Base-by-base conservation (phyloP, 1,284 basidiomycete genomes). In the Melanopsichium pennsylvanicum region DNA sequence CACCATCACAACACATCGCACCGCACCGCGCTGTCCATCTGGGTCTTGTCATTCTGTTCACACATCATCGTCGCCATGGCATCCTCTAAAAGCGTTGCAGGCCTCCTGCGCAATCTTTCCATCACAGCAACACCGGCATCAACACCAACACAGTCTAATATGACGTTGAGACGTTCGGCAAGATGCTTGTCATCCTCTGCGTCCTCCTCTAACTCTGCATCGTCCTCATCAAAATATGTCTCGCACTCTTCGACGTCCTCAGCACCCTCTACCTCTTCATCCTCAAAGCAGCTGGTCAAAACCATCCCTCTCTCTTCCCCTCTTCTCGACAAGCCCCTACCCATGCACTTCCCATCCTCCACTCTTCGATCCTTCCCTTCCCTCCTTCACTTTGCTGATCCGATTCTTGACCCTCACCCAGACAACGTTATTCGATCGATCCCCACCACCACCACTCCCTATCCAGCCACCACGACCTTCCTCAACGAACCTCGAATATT, bases 381-480 rank as follows among this genome's bases (percentile, higher is more conserved):
- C 15, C 44, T 78, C 22, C 70, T 82, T 23, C 56, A 75, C 33
- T 61, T 70, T 47, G 76, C 78, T 47, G 74, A 81, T 40, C 79
- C 76, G 16, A 57, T 78, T 38, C 72, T 82, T 32, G 81, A 82
- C 48, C 41, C 75, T 13, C 71, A 69, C 23, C 76, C 72, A 19
- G 45, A 55, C 37, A 72, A 75, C 37, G 54, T 63, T 16, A 35
- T 71, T 45, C 55, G 52, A 43, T 41, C 56, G 32, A 42, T 19
- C 18, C 62, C 67, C 34, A 50, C 69, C 26, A 48, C 59, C 45
- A 40, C 57, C n/a, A 43, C 41, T 3, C 49, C 58, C 2, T 72
- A 69, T 22, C 69, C 64, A 7, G 40, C 63, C 3, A 74, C 63
- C 19, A 55, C 78, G 31, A 59, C 60, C 18, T 41, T 80, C n/a